Evolutionary conservation across 441 rosid genomes (phyloP).

Genomic region (Macaranga tanarius): DNA sequence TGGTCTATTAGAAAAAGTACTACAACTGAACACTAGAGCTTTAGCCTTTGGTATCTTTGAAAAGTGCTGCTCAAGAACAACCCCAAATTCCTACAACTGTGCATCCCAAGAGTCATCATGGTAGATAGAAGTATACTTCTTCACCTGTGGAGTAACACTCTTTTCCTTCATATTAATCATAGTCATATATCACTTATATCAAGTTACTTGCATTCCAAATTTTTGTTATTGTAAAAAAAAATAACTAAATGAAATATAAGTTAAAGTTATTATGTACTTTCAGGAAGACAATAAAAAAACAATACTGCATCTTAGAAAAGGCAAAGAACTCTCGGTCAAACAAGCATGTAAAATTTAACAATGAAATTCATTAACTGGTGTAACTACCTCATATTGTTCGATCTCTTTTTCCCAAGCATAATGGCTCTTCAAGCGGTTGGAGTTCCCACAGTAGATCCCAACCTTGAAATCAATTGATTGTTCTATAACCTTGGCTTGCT

Average conservation of each 20-base stretch:
- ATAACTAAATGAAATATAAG: neutral
- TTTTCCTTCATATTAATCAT: neutral
- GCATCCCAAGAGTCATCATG: neutral
- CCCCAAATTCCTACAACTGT: neutral
- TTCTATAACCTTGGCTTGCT: conserved; percentile 93
- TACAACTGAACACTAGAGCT: neutral
- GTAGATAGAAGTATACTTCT: neutral
- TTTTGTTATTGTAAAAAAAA: neutral
- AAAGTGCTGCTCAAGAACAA: neutral
- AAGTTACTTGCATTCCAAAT: neutral
- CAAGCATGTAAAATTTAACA: neutral
- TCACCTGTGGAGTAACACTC: neutral
- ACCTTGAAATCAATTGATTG: conserved; percentile 73
- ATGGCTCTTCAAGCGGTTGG: conserved; percentile 55
- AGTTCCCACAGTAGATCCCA: conserved; percentile 60
- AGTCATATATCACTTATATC: neutral
- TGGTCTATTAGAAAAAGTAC: neutral
- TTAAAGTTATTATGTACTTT: neutral
- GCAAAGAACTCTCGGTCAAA: neutral
- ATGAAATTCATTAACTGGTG: conserved; percentile 9
- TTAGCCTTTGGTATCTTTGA: neutral
- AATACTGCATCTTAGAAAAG: neutral
- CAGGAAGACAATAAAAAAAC: neutral
- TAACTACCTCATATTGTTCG: conserved; percentile 66
- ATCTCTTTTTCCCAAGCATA: conserved; percentile 77